phyloP scores from a whole-genome alignment of 768 basidiomycete genomes.

The Russula foetens region DNA sequence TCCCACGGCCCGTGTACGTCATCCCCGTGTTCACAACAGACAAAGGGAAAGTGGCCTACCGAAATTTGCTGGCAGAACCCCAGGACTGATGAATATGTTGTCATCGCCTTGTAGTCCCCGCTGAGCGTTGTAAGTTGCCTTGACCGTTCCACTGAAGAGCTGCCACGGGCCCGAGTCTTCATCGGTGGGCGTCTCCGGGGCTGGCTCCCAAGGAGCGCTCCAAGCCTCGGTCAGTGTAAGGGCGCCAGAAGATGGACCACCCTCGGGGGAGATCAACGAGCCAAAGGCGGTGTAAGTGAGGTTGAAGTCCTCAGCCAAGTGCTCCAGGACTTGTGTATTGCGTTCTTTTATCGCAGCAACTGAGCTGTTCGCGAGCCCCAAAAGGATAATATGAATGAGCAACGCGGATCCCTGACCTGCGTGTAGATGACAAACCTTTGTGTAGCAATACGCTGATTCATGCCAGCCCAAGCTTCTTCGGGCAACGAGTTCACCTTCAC shows the following conservation, averaged over 20 bases:
- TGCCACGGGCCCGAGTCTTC: conserved; percentile 30
- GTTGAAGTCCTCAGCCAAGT: conserved; percentile 32
- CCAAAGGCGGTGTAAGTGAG: conserved; percentile 37
- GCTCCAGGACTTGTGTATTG: conserved; percentile 24
- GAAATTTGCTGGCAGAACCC: conserved; percentile 30
- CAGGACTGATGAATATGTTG: conserved; percentile 33
- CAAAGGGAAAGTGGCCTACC: conserved; percentile 23
- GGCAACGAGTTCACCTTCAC: conserved; percentile 42
- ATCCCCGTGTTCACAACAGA: conserved; percentile 2
- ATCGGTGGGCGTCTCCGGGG: conserved; percentile 35
- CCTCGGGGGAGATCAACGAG: conserved; percentile 21
- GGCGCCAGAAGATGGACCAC: conserved; percentile 28
- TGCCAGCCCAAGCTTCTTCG: conserved; percentile 29
- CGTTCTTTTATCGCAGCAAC: conserved; percentile 19
- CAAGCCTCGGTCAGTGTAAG: conserved; percentile 33
- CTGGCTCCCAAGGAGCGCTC: conserved; percentile 30
- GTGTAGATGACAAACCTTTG: no score
- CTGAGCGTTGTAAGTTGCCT: conserved; percentile 29
- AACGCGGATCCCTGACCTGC: no score
- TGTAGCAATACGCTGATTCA: no score
- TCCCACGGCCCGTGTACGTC: not conserved
- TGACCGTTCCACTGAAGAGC: conserved; percentile 38
- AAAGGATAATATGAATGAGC: no score
- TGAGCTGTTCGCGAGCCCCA: no score
- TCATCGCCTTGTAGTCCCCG: conserved; percentile 22